Percentiles rank a stretch among this genome's conserved stretches.
These are phyloP conservation scores for Besnoitia besnoiti DNA, from an alignment of 169 alveolate genomes.

Conservation along the genomic window DNA sequence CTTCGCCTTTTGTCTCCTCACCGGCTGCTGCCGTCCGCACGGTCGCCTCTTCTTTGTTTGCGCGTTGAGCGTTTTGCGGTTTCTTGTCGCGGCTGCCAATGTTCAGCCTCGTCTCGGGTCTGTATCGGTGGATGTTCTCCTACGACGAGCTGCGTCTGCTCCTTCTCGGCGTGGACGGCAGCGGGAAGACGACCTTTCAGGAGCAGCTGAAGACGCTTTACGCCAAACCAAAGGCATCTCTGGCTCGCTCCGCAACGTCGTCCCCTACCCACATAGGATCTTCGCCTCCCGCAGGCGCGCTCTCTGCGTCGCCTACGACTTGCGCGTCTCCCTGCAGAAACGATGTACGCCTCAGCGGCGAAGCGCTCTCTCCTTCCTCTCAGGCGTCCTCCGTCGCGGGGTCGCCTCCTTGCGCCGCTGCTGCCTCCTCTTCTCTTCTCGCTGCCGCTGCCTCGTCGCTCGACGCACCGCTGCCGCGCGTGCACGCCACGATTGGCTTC, in stretches of 20 bases:
- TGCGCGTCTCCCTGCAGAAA: neutral
- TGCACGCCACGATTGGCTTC: neutral
- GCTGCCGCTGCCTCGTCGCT: neutral
- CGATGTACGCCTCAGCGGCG: neutral
- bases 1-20: neutral
- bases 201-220: constrained; percentile 34
- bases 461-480: neutral
- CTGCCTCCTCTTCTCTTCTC: neutral
- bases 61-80: neutral
- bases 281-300: neutral
- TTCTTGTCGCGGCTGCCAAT: neutral
- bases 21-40: neutral
- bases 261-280: neutral
- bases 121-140: constrained; percentile 40
- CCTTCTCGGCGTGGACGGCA: constrained; percentile 49
- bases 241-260: neutral
- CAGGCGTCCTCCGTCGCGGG: neutral
- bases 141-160: constrained; percentile 43
- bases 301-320: neutral
- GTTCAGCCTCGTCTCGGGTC: constrained; percentile 41
- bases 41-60: neutral
- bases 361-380: neutral
- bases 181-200: constrained; percentile 53
- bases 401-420: neutral
- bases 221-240: neutral